These are phyloP conservation scores for Phaeosphaeria sp. DNA, from an alignment of 2,329 filamentous ascomycete genomes.

Conservation along the genomic window DNA sequence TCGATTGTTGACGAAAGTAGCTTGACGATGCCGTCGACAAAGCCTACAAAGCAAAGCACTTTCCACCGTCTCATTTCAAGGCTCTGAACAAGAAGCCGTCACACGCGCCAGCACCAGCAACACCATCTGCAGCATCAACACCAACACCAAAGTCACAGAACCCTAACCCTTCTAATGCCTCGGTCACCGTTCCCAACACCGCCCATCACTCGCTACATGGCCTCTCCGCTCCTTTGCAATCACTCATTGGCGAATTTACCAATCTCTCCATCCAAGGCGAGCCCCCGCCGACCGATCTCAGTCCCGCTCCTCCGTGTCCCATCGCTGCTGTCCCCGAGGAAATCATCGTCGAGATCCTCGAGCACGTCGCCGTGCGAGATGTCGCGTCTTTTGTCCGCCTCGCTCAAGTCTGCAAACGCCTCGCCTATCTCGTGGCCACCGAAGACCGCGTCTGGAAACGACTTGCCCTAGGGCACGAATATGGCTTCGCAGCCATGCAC, in stretches of 20 bases:
- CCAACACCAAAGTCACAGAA: conserved; percentile 47
- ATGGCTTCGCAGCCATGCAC: conserved; percentile 84
- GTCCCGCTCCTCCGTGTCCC: conserved; percentile 77
- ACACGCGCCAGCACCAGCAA: conserved; percentile 4
- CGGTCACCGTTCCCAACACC: conserved; percentile 60
- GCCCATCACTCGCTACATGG: conserved; percentile 65
- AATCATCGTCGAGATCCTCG: conserved; percentile 79
- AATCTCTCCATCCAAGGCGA: conserved; percentile 70
- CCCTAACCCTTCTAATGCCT: conserved; percentile 56
- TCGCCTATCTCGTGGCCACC: conserved; percentile 83
- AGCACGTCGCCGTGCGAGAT: conserved; percentile 74
- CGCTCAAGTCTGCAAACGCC: conserved; percentile 81
- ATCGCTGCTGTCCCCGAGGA: conserved; percentile 81
- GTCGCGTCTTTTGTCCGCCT: conserved; percentile 78
- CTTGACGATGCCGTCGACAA: conserved; percentile 86
- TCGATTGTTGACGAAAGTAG: conserved; percentile 51
- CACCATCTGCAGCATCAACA: conserved; percentile 19
- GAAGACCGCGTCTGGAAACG: conserved; percentile 88
- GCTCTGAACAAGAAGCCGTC: background rate
- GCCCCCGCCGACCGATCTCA: conserved; percentile 73
- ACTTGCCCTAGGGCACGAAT: conserved; percentile 71
- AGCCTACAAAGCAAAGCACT: conserved; percentile 89
- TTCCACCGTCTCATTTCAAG: conserved; percentile 66
- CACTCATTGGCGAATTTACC: conserved; percentile 80
- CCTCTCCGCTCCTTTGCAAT: conserved; percentile 62